Evolutionary conservation across 2,329 filamentous ascomycete genomes (phyloP), one percentile per base, ranked within the genome.

Genomic region (Aschersonia sp.): DNA sequence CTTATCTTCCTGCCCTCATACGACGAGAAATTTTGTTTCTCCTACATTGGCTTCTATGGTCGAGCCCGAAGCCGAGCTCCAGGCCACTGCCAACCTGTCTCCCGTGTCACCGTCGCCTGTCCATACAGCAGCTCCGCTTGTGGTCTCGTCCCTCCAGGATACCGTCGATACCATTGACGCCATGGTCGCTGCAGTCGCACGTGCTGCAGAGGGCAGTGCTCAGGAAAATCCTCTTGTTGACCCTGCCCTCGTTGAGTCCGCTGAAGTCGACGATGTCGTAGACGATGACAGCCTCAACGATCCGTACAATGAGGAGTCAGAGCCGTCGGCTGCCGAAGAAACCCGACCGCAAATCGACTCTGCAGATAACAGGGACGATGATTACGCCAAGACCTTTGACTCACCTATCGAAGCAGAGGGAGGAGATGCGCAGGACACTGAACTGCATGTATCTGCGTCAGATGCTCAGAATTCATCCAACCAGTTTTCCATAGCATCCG

Each of bases 11-110:
- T 37, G 8, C 35, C 35, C 35, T 9, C 12, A 8, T 12, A 37
- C 12, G 8, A 12, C 8, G 12, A 37, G 12, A 12, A 8, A 37
- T 37, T 37, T 12, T 37, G 8, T 37, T 40, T 47, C 39, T 37
- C 30, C 12, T 29, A 46, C 43, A 29, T 31, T 50, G 52, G 46
- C 43, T 54, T 66, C 68, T 60, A 75, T 75, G 71, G 65, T 65
- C 58, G 67, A 68, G 51, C 62, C 59, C 51, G 62, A 69, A 50
- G 68, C 69, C 44, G 64, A 70, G 57, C 57, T 74, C 53, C 67
- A 72, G 68, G 73, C 72, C 56, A 68, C 71, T 55, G 72, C 72
- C 63, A 66, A 70, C 60, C 63, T 77, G 49, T 73, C 67, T 44
- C 73, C 72, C 10, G 57, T 75, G 45, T 76, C 72, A 46, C 74